phyloP scores from a whole-genome alignment of 2,329 filamentous ascomycete species.

The Trichoderma asperellum region DNA sequence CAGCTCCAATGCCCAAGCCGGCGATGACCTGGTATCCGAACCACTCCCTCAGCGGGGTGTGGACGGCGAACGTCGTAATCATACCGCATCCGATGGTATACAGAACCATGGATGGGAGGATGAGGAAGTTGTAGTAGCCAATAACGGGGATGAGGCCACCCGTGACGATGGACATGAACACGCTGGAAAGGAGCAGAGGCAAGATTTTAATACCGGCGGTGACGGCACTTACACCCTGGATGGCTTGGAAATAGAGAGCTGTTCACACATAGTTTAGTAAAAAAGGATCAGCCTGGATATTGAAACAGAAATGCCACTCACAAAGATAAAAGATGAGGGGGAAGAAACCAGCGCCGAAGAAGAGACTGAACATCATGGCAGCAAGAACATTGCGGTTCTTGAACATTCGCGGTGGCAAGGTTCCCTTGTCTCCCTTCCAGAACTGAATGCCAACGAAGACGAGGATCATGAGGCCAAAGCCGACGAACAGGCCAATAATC shows the following conservation, averaged over 20 bases:
- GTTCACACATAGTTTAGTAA: neutral
- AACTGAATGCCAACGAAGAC: conserved; percentile 54
- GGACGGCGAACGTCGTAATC: conserved; percentile 55
- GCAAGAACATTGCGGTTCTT: conserved; percentile 47
- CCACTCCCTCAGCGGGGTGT: conserved; percentile 55
- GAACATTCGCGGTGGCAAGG: conserved; percentile 52
- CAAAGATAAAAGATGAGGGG: conserved; percentile 58
- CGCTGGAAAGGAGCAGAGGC: conserved; percentile 56
- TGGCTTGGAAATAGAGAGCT: conserved; percentile 59
- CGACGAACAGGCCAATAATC: conserved; percentile 57
- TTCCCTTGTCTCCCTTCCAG: conserved; percentile 49
- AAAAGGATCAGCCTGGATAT: neutral
- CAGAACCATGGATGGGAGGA: conserved; percentile 48
- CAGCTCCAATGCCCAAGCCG: conserved; percentile 57
- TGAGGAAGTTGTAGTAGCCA: conserved; percentile 49
- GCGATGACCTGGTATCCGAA: conserved; percentile 62
- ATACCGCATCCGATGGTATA: conserved; percentile 56
- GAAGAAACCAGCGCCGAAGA: conserved; percentile 57
- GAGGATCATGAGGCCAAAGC: conserved; percentile 50
- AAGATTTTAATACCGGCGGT: conserved; percentile 60
- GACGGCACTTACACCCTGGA: conserved; percentile 56
- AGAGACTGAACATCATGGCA: conserved; percentile 51
- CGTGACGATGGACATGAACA: conserved; percentile 51
- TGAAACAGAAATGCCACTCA: conserved; percentile 37
- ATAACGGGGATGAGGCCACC: conserved; percentile 49